Conservation (phyloP, 2,329 filamentous ascomycete genomes). For the Daldinia sp. region DNA sequence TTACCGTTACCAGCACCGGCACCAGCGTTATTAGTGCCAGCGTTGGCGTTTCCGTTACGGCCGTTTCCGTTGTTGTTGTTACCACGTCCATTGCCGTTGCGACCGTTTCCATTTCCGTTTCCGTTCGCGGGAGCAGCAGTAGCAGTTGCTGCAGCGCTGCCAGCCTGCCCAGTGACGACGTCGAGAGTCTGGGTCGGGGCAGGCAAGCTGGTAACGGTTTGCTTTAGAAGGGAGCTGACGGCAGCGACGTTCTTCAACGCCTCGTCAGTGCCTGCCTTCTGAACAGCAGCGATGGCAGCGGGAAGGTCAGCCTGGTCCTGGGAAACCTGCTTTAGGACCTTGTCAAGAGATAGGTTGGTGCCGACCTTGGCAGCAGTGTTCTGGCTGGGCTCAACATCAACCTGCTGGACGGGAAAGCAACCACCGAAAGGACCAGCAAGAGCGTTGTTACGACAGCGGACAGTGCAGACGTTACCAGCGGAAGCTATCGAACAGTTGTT, state of each 20-base stretch:
- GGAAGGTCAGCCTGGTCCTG: slow-evolving; percentile 61
- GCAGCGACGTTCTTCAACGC: slow-evolving; percentile 48
- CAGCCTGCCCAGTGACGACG: slow-evolving; percentile 35
- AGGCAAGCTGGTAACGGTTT: slow-evolving; percentile 42
- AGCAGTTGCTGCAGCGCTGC: slow-evolving; percentile 22
- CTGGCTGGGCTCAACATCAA: slow-evolving; percentile 51
- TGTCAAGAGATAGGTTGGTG: slow-evolving; percentile 56
- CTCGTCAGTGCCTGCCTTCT: slow-evolving; percentile 50
- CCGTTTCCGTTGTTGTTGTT: slow-evolving; percentile 15
- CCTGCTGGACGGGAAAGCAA: slow-evolving; percentile 66
- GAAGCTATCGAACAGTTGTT: slow-evolving; percentile 50
- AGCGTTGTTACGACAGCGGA: slow-evolving; percentile 67
- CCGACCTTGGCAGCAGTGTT: slow-evolving; percentile 57
- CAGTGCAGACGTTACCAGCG: slow-evolving; percentile 66
- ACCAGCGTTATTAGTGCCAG: slow-evolving; percentile 9
- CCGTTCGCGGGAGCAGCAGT: slow-evolving; percentile 20
- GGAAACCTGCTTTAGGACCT: slow-evolving; percentile 57
- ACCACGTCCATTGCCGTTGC: slow-evolving; percentile 23
- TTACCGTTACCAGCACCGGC: slow-evolving; percentile 20
- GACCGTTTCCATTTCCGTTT: not conserved
- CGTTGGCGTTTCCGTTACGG: slow-evolving; percentile 6
- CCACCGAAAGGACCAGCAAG: slow-evolving; percentile 63
- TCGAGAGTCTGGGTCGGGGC: slow-evolving; percentile 49
- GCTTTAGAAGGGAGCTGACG: slow-evolving; percentile 50
- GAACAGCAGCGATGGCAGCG: slow-evolving; percentile 55